These are phyloP conservation scores for Aspergillus asperescens DNA, from an alignment of 495 filamentous ascomycete species.

Conservation along the genomic window DNA sequence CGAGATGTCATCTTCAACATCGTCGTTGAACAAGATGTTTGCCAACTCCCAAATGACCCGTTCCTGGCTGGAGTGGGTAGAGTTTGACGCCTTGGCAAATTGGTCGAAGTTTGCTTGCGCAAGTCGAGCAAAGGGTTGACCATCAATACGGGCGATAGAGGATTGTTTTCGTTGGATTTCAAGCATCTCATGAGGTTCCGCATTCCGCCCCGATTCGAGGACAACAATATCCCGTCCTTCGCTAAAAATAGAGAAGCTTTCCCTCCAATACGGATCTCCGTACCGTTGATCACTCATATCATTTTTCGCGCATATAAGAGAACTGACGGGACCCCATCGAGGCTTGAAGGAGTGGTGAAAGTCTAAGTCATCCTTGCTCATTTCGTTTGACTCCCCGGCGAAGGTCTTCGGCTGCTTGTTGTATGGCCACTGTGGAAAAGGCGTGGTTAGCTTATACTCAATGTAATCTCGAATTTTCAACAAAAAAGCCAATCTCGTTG, in stretches of 20 bases:
- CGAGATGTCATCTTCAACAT: constrained; percentile 44
- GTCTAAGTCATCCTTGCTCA: constrained; percentile 52
- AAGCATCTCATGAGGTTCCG: constrained; percentile 32
- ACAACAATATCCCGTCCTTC: constrained; percentile 35
- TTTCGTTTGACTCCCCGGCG: constrained; percentile 50
- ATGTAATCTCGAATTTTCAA: constrained; percentile 14
- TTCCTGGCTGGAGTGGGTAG: constrained; percentile 29
- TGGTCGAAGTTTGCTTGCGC: constrained; percentile 29
- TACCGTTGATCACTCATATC: constrained; percentile 22
- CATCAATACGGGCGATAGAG: constrained; percentile 32
- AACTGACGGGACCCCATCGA: constrained; percentile 71
- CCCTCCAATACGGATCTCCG: constrained; percentile 30
- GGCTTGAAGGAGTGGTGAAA: constrained; percentile 67
- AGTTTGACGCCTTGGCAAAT: constrained; percentile 30
- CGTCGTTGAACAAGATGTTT: constrained; percentile 78
- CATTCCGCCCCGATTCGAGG: constrained; percentile 21
- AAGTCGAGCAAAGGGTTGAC: constrained; percentile 36
- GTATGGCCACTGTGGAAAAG: constrained; percentile 73
- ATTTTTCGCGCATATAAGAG: constrained; percentile 56
- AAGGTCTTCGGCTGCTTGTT: constrained; percentile 65
- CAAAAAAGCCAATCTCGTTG: constrained; percentile 1
- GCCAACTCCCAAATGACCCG: constrained; percentile 53
- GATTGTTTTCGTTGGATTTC: constrained; percentile 36
- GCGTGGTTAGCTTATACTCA: constrained; percentile 39
- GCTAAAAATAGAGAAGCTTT: constrained; percentile 34